A percentile compares a stretch with the other conserved stretches of the same genome.
phyloP scores from a whole-genome alignment of 1,284 basidiomycete genomes.

The Melampsora larici-populina region DNA sequence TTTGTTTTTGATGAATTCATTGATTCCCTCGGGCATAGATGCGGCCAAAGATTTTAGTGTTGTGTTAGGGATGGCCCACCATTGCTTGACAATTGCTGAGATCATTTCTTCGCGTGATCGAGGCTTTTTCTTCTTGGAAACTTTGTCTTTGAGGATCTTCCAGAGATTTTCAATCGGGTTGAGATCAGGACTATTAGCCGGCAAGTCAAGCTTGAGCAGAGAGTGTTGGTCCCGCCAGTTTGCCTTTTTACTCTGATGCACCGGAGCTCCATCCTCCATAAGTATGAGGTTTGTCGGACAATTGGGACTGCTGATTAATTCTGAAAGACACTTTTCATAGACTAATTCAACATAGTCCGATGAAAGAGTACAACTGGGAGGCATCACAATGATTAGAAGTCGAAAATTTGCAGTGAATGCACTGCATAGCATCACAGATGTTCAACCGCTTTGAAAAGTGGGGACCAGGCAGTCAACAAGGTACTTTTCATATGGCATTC shows the following conservation, averaged over 20 bases:
- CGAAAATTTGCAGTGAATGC: too few species aligned
- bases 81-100: not conserved
- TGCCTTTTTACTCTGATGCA: conserved; percentile 15
- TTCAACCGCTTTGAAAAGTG: too few species aligned
- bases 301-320: too few species aligned
- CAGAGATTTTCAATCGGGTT: conserved; percentile 40
- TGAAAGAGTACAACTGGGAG: too few species aligned
- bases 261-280: too few species aligned
- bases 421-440: too few species aligned
- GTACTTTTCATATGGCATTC: too few species aligned
- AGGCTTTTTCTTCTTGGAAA: not conserved
- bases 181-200: conserved; percentile 26
- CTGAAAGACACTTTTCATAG: too few species aligned
- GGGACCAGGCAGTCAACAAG: too few species aligned
- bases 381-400: too few species aligned
- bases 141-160: not conserved
- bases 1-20: not conserved
- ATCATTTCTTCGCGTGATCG: not conserved
- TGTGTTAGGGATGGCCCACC: not conserved
- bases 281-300: conserved; percentile 9
- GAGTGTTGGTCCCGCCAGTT: not conserved
- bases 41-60: not conserved
- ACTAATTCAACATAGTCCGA: too few species aligned
- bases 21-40: conserved; percentile 8
- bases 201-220: conserved; percentile 1